A percentile compares a stretch with the other conserved stretches of the same genome.
phyloP scores from a whole-genome alignment of 2,329 filamentous ascomycete genomes.

The Diaporthe longicolla region DNA sequence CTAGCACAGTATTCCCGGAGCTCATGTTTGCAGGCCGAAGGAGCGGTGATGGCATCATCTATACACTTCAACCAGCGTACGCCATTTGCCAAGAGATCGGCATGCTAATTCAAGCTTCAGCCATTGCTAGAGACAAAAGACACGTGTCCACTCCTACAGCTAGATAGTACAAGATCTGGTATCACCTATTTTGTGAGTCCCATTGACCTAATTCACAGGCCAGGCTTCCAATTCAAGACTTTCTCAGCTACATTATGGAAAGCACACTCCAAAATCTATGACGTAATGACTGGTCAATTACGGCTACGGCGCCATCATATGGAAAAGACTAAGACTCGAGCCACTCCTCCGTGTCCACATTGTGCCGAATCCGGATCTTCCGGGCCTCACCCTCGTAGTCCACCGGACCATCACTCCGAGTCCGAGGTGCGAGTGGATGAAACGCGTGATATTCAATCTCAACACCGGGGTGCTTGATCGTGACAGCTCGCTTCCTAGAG shows the following conservation, averaged over 20 bases:
- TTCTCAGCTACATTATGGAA: too few relatives aligned
- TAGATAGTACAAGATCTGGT: background rate
- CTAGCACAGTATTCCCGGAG: background rate
- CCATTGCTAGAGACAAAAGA: too few relatives aligned
- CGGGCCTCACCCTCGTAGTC: slow-evolving; percentile 18
- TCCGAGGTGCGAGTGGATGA: background rate
- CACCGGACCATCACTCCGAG: background rate
- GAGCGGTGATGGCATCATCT: background rate
- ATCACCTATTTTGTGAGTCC: too few relatives aligned
- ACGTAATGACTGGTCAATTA: background rate
- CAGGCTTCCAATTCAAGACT: too few relatives aligned
- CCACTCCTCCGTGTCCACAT: background rate
- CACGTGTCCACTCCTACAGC: background rate
- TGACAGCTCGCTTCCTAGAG: background rate
- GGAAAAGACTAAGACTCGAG: background rate
- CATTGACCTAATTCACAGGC: too few relatives aligned
- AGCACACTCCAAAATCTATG: too few relatives aligned
- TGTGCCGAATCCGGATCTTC: background rate
- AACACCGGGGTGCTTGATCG: slow-evolving; percentile 13
- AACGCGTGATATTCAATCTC: slow-evolving; percentile 1
- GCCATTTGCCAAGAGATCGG: too few relatives aligned
- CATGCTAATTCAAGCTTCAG: background rate
- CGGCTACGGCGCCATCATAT: background rate
- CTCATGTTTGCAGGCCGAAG: background rate
- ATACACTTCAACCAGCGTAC: background rate